Base-by-base conservation (phyloP, 805 yeast species). In the Tetrapisispora phaffii region DNA sequence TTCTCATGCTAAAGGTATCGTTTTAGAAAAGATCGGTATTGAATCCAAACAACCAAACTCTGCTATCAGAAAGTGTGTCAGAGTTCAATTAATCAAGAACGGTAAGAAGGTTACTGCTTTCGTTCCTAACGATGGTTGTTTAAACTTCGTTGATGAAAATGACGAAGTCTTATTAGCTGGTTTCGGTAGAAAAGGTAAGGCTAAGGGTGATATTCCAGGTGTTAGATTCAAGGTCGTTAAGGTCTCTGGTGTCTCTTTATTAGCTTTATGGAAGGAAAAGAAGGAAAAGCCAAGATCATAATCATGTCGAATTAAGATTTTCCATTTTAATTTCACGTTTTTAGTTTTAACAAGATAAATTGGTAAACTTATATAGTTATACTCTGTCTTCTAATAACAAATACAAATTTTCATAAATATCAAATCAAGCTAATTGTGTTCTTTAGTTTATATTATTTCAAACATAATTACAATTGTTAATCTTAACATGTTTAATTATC, bases 191-290 rank as follows among this genome's bases (percentile, higher is more conserved):
- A 93, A 96, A 83, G 98, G 98, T 81, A 93, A 93, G 83, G 98
- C 98, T 75, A 93, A 93, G 95, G 98, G 98, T 82, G 98, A 93
- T 90, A 90, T 93, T 72, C 98, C 98, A 75, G 98, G 98, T 87
- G 98, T 93, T 72, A 90, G 98, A 85, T 93, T 93, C 88, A 93
- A 93, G 86, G 98, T 93, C 72, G 98, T 93, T 73, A 93, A 93
- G 82, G 98, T 93, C 66, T 86, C 98, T 66, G 98, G 98, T 85
- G 98, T 93, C 69, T 93, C 98, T 66, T 82, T 93, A 75, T 82
- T 89, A 73, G 98, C 99, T 73, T 83, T 93, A 76, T 93, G 96
- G 97, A 93, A 90, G 82, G 98, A 93, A 82, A 93, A 93, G 97
- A 93, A 93, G 88, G 99, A 93, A 82, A 93, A 90, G 89, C 97